Percentiles rank a stretch among this genome's conserved stretches.
Evolutionary conservation across 768 basidiomycete genomes (phyloP).

Genomic region (button mushroom (Agaricus bisporus)): DNA sequence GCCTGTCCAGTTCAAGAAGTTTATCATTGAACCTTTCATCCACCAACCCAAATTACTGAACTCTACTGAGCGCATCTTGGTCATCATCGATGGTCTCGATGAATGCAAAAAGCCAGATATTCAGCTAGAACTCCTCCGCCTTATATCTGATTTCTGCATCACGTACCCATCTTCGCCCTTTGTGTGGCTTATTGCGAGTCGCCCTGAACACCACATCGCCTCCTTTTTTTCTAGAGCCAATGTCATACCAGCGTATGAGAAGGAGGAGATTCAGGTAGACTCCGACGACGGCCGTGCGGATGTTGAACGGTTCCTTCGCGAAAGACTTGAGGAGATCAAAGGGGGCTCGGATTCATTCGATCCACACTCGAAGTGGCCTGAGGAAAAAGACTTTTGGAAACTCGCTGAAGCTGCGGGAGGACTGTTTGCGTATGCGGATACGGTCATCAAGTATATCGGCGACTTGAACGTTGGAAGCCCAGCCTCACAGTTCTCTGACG

Average conservation of each 20-base stretch:
- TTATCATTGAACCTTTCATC: slow-evolving; percentile 12
- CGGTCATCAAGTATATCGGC: slow-evolving; percentile 16
- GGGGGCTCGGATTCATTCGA: neutral
- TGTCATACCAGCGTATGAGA: neutral
- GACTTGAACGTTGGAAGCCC: neutral
- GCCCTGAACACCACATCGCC: slow-evolving; percentile 20
- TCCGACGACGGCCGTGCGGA: slow-evolving; percentile 13
- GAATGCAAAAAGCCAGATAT: slow-evolving; percentile 13
- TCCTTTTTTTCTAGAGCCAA: slow-evolving; percentile 3
- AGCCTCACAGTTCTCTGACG: neutral
- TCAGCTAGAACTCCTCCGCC: slow-evolving; percentile 13
- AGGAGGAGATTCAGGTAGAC: slow-evolving; percentile 7
- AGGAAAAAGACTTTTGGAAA: slow-evolving; percentile 2
- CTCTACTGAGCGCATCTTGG: neutral
- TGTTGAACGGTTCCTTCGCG: slow-evolving; percentile 13
- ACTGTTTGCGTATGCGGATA: slow-evolving; percentile 20
- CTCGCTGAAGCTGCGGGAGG: slow-evolving; percentile 16
- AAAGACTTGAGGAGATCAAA: slow-evolving; percentile 8
- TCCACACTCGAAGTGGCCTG: slow-evolving; percentile 14
- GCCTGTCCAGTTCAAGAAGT: slow-evolving; percentile 6
- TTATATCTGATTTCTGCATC: slow-evolving; percentile 4
- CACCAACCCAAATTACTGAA: neutral
- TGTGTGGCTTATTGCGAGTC: slow-evolving; percentile 20
- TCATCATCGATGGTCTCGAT: slow-evolving; percentile 21
- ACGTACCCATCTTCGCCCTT: slow-evolving; percentile 9